phyloP scores from a whole-genome alignment of 163 green algal species.

The Scenedesmus sp. region DNA sequence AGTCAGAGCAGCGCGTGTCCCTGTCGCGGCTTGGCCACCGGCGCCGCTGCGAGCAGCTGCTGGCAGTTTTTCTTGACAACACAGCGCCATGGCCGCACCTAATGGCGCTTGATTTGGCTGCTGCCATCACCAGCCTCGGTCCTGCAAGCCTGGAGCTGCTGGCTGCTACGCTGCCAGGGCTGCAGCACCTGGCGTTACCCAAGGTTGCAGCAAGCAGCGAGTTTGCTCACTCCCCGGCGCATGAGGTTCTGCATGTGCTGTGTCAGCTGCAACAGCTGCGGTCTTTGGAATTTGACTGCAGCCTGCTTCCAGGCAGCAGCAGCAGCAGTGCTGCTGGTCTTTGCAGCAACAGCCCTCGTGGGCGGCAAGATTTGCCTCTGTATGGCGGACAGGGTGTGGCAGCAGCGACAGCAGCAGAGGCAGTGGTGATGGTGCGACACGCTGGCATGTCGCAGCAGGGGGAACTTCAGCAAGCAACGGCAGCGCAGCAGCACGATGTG shows the following conservation, averaged over 20 bases:
- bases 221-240: neutral
- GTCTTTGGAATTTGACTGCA: constrained; percentile 14
- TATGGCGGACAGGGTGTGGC: neutral
- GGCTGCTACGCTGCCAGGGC: neutral
- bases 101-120: constrained; percentile 17
- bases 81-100: neutral
- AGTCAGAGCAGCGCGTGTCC: neutral
- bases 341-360: neutral
- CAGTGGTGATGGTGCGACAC: neutral
- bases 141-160: constrained; percentile 27
- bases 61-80: constrained; percentile 44
- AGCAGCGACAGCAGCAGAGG: neutral
- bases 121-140: neutral
- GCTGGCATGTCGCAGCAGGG: neutral
- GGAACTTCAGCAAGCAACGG: neutral
- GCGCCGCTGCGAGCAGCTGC: constrained; percentile 37
- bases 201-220: neutral
- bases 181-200: constrained; percentile 29
- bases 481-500: neutral
- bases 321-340: neutral
- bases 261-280: constrained; percentile 13
- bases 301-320: neutral
- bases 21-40: neutral
- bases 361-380: neutral
- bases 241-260: constrained; percentile 33